Evolutionary conservation across 225 moss, liverwort and hornwort species (phyloP).

Genomic region (Thuidium tamariscinum): DNA sequence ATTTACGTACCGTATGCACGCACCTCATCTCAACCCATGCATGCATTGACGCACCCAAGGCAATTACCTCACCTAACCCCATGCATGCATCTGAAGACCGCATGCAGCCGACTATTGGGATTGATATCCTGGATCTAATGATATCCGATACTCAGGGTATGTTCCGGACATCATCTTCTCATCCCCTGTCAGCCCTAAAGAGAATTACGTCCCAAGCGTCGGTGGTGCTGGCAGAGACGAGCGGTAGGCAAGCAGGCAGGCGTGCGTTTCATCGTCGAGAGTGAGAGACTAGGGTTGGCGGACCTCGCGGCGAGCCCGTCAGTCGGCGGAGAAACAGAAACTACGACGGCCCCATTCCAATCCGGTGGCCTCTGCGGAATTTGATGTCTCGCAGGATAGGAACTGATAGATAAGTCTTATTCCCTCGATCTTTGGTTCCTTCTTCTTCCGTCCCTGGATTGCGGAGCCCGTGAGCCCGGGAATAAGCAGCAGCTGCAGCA

Average conservation of each 20-base stretch:
- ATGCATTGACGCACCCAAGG: background rate
- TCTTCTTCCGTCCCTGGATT: background rate
- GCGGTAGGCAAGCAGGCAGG: background rate
- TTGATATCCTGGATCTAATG: background rate
- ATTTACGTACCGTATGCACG: background rate
- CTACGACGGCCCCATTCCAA: background rate
- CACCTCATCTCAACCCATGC: background rate
- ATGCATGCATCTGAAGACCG: background rate
- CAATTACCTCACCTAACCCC: too few relatives aligned
- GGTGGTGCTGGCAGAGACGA: background rate
- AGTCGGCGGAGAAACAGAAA: slow-evolving; percentile 6
- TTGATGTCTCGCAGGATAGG: background rate
- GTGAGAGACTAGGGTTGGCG: slow-evolving; percentile 24
- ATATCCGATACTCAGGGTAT: background rate
- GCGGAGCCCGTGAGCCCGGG: background rate
- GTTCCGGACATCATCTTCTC: background rate
- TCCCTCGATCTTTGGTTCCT: background rate
- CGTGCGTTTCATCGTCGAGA: background rate
- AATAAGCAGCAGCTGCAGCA: background rate
- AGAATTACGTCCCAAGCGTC: background rate
- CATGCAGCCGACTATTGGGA: background rate
- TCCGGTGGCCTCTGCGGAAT: background rate
- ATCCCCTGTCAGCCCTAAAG: slow-evolving; percentile 21
- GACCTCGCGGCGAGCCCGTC: background rate
- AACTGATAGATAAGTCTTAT: background rate